Base-by-base conservation (phyloP, 202 grass and related monocot genomes). In the Hordeum pubiflorum region DNA sequence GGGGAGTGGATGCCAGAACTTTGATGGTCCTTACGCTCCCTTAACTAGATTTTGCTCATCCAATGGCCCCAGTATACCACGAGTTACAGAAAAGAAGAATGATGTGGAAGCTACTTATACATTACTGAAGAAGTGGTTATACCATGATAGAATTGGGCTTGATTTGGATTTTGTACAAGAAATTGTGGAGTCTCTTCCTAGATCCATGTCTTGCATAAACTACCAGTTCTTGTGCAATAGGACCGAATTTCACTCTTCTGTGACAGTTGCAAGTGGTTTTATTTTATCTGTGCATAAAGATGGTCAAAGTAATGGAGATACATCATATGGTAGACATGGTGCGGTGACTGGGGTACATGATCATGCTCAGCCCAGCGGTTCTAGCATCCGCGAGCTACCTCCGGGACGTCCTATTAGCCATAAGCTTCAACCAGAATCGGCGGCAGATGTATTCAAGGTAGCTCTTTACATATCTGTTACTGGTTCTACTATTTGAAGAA, bases 391-490 rank as follows among this genome's bases (percentile, higher is more conserved):
- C 12, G 81, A 88, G 44, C 90, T 94, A 84, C 92, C 92, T 76
- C 80, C 26, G 3, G 92, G 92, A 76, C 91, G 67, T 85, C 78
- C 85, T 87, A 75, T 89, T 56, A 99, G 90, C 86, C 64, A 48
- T 83, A 99, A 86, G 58, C 92, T 99, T 87, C 60, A 92, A 41
- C 82, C 85, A 79, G 89, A 99, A 72, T 77, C 91, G 82, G 87
- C 85, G 31, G 92, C 90, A 69, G 90, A 99, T 87, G 85, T 91
- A 86, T 87, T 95, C 75, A 90, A 99, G 96, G 96, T 99, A 93
- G 12, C 23, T 81, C 66, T 80, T 12, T 75, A 57, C 21, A 74
- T 80, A 57, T 82, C 36, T 80, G n/a, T 73, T 72, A 74, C 8
- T 46, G 82, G 10, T 58, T 86, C 57, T 66, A 63, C 56, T 87